Base-by-base conservation (phyloP, 805 yeast species). In the Priceomyces haplophilus region DNA sequence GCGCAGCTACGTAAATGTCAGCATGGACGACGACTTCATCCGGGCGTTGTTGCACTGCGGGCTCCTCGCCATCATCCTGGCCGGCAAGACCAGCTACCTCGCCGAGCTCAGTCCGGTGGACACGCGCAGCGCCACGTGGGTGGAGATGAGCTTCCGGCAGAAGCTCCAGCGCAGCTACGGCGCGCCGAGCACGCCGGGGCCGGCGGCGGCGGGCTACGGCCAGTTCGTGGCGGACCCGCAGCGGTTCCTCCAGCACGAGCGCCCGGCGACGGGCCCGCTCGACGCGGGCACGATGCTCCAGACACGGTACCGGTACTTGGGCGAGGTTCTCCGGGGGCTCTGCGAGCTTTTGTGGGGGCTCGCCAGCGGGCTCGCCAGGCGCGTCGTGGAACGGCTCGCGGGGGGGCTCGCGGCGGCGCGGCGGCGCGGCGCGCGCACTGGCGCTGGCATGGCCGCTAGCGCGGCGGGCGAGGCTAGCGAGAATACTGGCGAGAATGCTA, bases 61-160 rank as follows among this genome's bases (percentile, higher is more conserved):
- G 0, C 67, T 78, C 43, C 67, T 84, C 36, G 79, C 85, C 12
- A 72, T 84, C 31, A 78, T 82, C n/a, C 80, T 83, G 40, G 82
- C 86, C 0, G 82, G 85, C 2, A 76, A 74, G 43, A 78, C 82
- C 23, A 80, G 85, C 48, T 85, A 82, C 56, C 73, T 82, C 32
- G 73, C 78, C 38, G 88, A 84, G 52, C 65, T 76, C 23, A 65
- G 79, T 19, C 55, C 70, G 12, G 64, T 84, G 2, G 55, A 61
- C 0, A 55, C 75, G n/a, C 78, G 78, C n/a, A 55, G 58, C 8
- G 59, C 66, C 11, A 83, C 86, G 0, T 85, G 82, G 78, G 45
- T 83, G 15, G 85, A 80, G 40, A 55, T 65, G 18, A 52, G 52
- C 34, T 45, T 60, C 25, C 58, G 61, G 63, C 44, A 50, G 32